Evolutionary conservation across 2,329 filamentous ascomycete genomes (phyloP), one percentile per base, ranked within the genome.

Genomic region (Trichoderma endophyticum): DNA sequence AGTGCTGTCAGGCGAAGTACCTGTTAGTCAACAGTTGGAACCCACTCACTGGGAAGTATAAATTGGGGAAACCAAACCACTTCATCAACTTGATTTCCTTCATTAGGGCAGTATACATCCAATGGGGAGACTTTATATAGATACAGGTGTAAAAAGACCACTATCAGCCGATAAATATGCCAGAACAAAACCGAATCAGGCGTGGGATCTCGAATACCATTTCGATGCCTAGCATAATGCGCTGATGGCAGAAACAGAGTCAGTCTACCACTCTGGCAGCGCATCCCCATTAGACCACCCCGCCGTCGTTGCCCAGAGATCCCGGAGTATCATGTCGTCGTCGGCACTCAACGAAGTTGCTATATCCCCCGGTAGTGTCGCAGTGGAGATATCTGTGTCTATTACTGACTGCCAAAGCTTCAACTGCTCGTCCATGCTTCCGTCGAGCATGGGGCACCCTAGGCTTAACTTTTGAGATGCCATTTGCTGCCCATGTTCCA

Each of bases 371-470:
- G 36, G 61, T 39, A 64, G 24, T 18, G 21, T 24, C 8, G 39
- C 9, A 8, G 61, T 8, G 8, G 61, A 8, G 71, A 74, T 82
- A 70, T 78, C 77, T 7, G 83, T 82, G 32, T 85, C 83, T 85
- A 86, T 87, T 28, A 81, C 75, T 0, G 82, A 79, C 30, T 86
- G 77, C 61, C 84, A 86, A 36, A 79, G 75, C n/a, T 86, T 82
- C 71, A 88, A 73, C 71, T 82, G 86, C 11, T 12, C 48, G 36
- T 66, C 48, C 63, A 66, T 66, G 26, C 61, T 64, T 9, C 83
- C 84, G 73, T 88, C 86, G 54, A 87, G 78, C 84, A 88, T 85
- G 15, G 86, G 86, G 72, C 86, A 88, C 5, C 79, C 71, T 7
- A 76, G 72, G 14, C 73, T 70, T 54, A 64, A 70, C 66, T 39